Evolutionary conservation across 345 rosid genomes (phyloP), one percentile per base, ranked within the genome.

Genomic region (Eucalyptus cloeziana): DNA sequence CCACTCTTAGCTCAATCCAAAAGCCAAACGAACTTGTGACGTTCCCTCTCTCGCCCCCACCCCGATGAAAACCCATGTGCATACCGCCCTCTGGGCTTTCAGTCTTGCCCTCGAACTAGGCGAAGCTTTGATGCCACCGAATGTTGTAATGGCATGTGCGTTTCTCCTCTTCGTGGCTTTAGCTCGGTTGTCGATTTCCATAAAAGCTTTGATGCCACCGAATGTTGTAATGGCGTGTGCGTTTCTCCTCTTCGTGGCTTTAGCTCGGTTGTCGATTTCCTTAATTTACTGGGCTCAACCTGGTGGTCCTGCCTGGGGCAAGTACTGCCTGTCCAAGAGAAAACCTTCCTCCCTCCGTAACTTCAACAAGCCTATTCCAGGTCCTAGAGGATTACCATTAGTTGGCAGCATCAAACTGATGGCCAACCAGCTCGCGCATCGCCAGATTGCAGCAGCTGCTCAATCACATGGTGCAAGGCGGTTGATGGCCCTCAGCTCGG

Each of bases 241-340:
- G 22, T 85, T 90, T 6, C 80, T 90, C 43, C 13, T 91, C 58
- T 47, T 88, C 25, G 81, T 91, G 19, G 86, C 69, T 90, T 40
- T 90, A 87, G 90, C 90, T 24, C 88, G 89, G 90, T 49, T 93
- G 30, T 91, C 54, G 90, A 43, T 91, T 52, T 87, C 92, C 81
- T 11, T 93, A 9, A 79, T 85, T 86, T 86, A 69, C 89, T 93
- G 96, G 95, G 49, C 89, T 67, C 79, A 45, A 89, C 95, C 95
- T 5, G 95, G 94, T 17, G 96, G 96, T 43, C 95, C 93, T 9
- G 95, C 95, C 12, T 94, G 96, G 96, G 95, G 96, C 50, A 89
- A 71, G 43, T 87, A 87, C 71, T 37, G 83, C 83, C 10, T 76
- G 79, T 54, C 76, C 27, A 76, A 1, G 45, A 10, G 47, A 21